Percentiles rank a stretch among this genome's conserved stretches.
Evolutionary conservation across 345 rosid genomes (phyloP).

Genomic region (Excoecaria agallocha): DNA sequence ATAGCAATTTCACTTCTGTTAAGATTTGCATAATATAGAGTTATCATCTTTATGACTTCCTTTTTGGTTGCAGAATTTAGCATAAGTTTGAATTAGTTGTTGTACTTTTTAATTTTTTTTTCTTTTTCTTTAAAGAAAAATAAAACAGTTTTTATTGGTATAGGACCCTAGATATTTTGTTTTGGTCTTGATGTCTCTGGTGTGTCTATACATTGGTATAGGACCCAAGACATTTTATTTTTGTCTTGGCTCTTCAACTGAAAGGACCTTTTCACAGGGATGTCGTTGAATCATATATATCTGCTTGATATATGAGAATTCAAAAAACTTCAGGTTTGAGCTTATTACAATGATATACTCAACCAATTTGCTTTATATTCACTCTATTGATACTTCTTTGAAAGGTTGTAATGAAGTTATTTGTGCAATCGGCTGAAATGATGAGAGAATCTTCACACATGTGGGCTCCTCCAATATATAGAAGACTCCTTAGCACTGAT

Average conservation of each 20-base stretch:
- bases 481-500: slow-evolving; percentile 55
- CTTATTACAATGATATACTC: background rate
- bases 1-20: no score
- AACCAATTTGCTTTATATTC: background rate
- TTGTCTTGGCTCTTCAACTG: no score
- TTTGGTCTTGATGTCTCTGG: no score
- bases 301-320: no score
- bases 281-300: background rate
- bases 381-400: slow-evolving; percentile 13
- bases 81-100: no score
- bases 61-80: no score
- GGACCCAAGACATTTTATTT: background rate
- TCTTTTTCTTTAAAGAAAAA: no score
- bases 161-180: no score
- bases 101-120: no score
- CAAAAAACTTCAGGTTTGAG: background rate
- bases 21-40: no score
- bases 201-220: background rate
- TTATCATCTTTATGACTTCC: no score
- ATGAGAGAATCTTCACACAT: slow-evolving; percentile 50
- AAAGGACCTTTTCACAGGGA: background rate
- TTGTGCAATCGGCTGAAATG: slow-evolving; percentile 36
- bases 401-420: slow-evolving; percentile 49
- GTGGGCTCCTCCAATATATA: slow-evolving; percentile 52
- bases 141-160: no score